Evolutionary conservation across 768 basidiomycete species (phyloP).

Genomic region (Suillus variegatus): DNA sequence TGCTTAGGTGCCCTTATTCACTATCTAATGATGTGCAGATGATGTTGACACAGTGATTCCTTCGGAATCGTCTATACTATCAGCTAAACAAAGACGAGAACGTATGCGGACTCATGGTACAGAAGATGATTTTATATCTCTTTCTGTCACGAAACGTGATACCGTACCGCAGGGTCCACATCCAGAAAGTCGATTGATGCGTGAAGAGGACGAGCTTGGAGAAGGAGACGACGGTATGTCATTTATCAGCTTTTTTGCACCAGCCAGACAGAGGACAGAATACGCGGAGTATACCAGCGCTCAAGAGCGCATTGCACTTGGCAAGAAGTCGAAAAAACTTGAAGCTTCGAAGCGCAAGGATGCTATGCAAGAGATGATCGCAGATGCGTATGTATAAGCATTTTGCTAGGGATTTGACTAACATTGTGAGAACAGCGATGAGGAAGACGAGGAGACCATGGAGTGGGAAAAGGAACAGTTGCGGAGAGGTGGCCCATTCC

Average conservation of each 20-base stretch:
- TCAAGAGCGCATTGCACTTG: conserved; percentile 81
- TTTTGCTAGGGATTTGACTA: background rate
- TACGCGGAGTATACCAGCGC: conserved; percentile 88
- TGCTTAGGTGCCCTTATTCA: background rate
- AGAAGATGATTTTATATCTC: conserved; percentile 75
- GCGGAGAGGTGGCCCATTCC: conserved; percentile 65
- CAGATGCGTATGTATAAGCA: conserved; percentile 63
- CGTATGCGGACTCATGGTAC: conserved; percentile 54
- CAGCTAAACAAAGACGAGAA: conserved; percentile 77
- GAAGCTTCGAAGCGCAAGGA: conserved; percentile 69
- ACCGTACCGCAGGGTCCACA: conserved; percentile 71
- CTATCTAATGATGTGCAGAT: conserved; percentile 25
- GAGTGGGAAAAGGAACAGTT: conserved; percentile 89
- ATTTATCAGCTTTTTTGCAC: conserved; percentile 4
- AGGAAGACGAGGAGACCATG: conserved; percentile 79
- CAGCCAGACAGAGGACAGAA: conserved; percentile 45
- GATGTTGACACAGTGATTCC: conserved; percentile 55
- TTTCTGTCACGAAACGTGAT: conserved; percentile 61
- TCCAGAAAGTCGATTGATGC: conserved; percentile 77
- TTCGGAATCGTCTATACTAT: conserved; percentile 67
- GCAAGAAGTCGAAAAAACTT: conserved; percentile 75
- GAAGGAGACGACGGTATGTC: conserved; percentile 83
- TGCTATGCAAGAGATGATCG: conserved; percentile 78
- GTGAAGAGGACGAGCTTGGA: conserved; percentile 87
- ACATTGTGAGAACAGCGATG: conserved; percentile 48